These are phyloP conservation scores for Pisolithus orientalis DNA, from an alignment of 768 basidiomycete genomes.

Conservation along the genomic window DNA sequence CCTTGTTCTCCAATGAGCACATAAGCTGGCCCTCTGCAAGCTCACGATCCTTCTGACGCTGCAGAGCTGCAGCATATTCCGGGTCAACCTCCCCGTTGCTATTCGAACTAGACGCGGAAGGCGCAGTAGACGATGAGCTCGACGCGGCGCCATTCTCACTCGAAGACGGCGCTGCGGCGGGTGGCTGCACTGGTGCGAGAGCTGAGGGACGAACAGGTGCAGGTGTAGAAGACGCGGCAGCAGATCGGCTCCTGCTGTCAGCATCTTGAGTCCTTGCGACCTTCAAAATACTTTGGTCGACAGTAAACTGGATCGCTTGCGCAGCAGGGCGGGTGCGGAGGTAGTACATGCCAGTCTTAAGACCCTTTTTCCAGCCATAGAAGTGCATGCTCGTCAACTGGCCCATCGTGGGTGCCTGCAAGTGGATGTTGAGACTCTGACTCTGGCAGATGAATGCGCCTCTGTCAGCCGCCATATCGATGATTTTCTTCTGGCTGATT, in stretches of 20 bases:
- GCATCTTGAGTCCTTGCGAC: slow-evolving; percentile 33
- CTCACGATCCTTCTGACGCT: slow-evolving; percentile 64
- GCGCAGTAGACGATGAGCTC: slow-evolving; percentile 9
- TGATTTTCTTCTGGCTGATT: slow-evolving; percentile 96
- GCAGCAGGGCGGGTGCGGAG: slow-evolving; percentile 91
- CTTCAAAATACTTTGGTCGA: slow-evolving; percentile 77
- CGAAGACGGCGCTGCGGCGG: slow-evolving; percentile 18
- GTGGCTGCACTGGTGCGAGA: slow-evolving; percentile 27
- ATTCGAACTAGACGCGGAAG: slow-evolving; percentile 19
- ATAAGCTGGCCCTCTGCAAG: slow-evolving; percentile 73
- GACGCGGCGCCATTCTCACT: slow-evolving; percentile 6
- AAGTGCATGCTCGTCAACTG: slow-evolving; percentile 97
- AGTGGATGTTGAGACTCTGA: slow-evolving; percentile 90
- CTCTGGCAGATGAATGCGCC: slow-evolving; percentile 97
- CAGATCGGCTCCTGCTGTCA: slow-evolving; percentile 10
- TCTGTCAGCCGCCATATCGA: slow-evolving; percentile 97
- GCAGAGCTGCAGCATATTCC: slow-evolving; percentile 75
- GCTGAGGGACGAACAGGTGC: slow-evolving; percentile 14
- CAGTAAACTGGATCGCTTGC: slow-evolving; percentile 96
- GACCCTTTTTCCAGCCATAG: slow-evolving; percentile 99
- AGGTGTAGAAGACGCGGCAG: slow-evolving; percentile 20
- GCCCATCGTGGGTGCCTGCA: slow-evolving; percentile 81
- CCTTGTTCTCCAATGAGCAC: slow-evolving; percentile 91
- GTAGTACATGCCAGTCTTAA: slow-evolving; percentile 99
- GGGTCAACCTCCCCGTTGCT: slow-evolving; percentile 42